phyloP scores from a whole-genome alignment of 257 asterid species.

The Plantago elongata region DNA sequence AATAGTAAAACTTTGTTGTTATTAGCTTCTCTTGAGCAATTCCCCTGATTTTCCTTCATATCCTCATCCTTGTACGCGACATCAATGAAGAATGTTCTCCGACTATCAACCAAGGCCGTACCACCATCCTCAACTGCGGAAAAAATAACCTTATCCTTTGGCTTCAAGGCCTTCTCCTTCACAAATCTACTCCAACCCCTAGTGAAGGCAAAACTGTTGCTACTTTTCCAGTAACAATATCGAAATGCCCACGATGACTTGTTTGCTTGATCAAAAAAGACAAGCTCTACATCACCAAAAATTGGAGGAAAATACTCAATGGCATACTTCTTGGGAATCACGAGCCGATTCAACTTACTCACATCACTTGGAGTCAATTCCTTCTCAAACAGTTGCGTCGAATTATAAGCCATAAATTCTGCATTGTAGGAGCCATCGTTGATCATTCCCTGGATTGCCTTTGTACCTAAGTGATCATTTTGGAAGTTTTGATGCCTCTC shows the following conservation, averaged over 20 bases:
- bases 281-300: slow-evolving; percentile 34
- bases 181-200: slow-evolving; percentile 68
- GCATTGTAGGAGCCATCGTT: too few species aligned
- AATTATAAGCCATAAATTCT: too few species aligned
- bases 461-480: too few species aligned
- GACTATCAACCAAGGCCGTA: slow-evolving; percentile 15
- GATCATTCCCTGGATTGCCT: too few species aligned
- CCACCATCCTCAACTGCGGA: slow-evolving; percentile 20
- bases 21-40: background rate
- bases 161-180: slow-evolving; percentile 37
- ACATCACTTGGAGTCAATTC: slow-evolving; percentile 63
- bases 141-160: slow-evolving; percentile 47
- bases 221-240: slow-evolving; percentile 68
- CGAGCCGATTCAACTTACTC: slow-evolving; percentile 38
- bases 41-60: background rate
- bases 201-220: slow-evolving; percentile 71
- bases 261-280: slow-evolving; percentile 31
- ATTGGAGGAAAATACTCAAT: slow-evolving; percentile 24
- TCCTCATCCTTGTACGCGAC: slow-evolving; percentile 23
- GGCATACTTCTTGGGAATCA: slow-evolving; percentile 43
- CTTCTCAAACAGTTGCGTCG: slow-evolving; percentile 42
- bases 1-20: slow-evolving; percentile 25
- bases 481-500: too few species aligned
- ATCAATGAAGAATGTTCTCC: slow-evolving; percentile 32
- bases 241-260: slow-evolving; percentile 61